These are phyloP conservation scores for Ceratocystis smalleyi DNA, from an alignment of 2,329 filamentous ascomycete species.

Conservation along the genomic window DNA sequence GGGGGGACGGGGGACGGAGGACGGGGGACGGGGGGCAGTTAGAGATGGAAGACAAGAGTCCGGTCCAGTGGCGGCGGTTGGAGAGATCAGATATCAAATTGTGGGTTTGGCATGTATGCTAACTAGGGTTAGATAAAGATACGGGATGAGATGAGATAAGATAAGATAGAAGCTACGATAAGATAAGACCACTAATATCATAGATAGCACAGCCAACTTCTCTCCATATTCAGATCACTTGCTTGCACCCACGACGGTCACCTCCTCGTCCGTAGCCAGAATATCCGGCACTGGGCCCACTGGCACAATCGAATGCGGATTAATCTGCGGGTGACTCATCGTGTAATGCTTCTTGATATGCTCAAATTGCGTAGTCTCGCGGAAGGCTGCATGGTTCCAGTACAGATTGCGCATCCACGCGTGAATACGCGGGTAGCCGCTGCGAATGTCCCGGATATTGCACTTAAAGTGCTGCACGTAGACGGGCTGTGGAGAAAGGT, in stretches of 20 bases:
- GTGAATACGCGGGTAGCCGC: constrained; percentile 68
- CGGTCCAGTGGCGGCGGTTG: not conserved
- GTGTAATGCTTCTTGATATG: constrained; percentile 78
- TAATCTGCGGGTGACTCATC: constrained; percentile 48
- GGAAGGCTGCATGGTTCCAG: constrained; percentile 67
- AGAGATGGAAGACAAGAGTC: not conserved
- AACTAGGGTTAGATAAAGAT: not conserved
- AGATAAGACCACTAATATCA: not conserved
- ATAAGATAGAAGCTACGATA: not conserved
- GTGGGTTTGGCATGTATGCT: not conserved
- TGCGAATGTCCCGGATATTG: constrained; percentile 71
- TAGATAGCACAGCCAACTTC: not conserved
- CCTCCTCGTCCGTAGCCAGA: constrained; percentile 61
- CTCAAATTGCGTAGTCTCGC: constrained; percentile 73
- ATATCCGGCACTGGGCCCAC: constrained; percentile 74
- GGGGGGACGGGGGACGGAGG: not conserved
- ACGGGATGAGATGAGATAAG: not conserved
- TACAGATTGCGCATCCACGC: constrained; percentile 70
- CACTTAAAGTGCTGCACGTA: constrained; percentile 84
- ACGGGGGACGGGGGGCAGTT: not conserved
- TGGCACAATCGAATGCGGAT: constrained; percentile 60
- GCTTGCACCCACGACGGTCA: constrained; percentile 30
- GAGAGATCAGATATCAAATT: not conserved
- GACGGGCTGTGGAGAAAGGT: constrained; percentile 31
- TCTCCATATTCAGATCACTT: not conserved